Evolutionary conservation across 495 filamentous ascomycete species (phyloP), one percentile per base, ranked within the genome.

Genomic region (Talaromyces trachyspermus): DNA sequence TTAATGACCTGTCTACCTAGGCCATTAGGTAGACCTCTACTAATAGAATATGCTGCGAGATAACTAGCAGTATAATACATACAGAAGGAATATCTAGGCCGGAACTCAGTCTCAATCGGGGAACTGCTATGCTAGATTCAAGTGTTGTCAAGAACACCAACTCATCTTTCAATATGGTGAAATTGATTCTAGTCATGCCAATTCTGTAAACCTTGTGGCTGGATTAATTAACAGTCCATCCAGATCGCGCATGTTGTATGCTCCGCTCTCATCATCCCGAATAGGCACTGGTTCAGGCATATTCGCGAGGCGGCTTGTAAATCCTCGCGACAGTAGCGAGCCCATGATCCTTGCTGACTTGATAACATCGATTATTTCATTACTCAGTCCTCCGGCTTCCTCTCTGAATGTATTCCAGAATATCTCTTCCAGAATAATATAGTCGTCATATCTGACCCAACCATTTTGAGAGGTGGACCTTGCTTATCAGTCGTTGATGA

Each of bases 301-400:
- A 53, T 67, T 66, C 25, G 56, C 58, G 44, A 70, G 63, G 19
- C 66, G 62, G 49, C 59, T 62, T 11, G 62, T 72, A 43, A 72
- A 71, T 12, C 64, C 66, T 26, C 30, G 29, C 5, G 61, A 65
- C 2, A 58, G 48, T 23, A 74, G 37, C 22, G 70, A 48, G 10
- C 69, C 70, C 12, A 54, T 37, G 33, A 63, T 52, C 44, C 67
- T 63, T 50, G 66, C 66, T n/a, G 54, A 11, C 37, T 62, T 66
- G 50, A 72, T 67, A 2, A 40, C 44, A 43, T 39, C 49, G 32
- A 62, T 51, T 1, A 27, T 58, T 0, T 68, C 59, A 47, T 57
- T 46, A 7, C 30, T 45, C 46, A 69, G 38, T 1, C 56, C 56
- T 43, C 60, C 65, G 23, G 58, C 55, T 36, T 68, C 59, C 15